These are phyloP conservation scores for Rubia tinctorum DNA, from an alignment of 305 asterid species.

Conservation along the genomic window DNA sequence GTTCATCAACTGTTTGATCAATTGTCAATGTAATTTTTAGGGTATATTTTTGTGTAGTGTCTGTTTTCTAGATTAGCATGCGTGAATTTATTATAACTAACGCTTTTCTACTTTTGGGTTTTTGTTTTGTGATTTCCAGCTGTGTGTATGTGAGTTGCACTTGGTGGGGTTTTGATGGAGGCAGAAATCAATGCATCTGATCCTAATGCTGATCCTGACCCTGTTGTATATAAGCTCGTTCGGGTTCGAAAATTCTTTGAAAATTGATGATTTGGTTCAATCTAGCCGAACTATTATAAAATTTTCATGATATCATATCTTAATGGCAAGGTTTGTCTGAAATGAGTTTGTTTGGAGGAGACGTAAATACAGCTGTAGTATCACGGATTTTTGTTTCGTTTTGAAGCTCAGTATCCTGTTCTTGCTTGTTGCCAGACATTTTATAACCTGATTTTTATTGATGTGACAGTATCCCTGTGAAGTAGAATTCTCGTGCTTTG, in stretches of 20 bases:
- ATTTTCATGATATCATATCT: not conserved
- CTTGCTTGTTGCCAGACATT: not conserved
- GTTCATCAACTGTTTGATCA: not conserved
- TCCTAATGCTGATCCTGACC: conserved; percentile 51
- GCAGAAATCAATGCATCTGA: conserved; percentile 20
- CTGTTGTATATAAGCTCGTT: conserved; percentile 85
- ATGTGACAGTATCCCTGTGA: not conserved
- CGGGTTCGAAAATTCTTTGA: conserved; percentile 44
- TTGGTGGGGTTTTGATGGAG: conserved; percentile 55
- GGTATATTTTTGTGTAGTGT: not conserved
- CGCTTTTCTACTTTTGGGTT: not conserved
- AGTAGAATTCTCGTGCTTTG: not conserved
- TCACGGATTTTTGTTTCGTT: not conserved
- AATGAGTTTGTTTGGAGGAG: not conserved
- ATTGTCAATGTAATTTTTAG: not conserved
- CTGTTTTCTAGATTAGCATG: not conserved
- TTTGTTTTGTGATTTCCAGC: conserved; percentile 29
- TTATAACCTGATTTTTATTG: not conserved
- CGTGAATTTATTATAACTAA: not conserved
- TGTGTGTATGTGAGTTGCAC: conserved; percentile 36
- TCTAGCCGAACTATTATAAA: not conserved
- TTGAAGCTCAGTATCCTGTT: not conserved
- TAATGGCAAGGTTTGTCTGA: not conserved
- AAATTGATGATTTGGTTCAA: not conserved
- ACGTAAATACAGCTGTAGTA: not conserved